Evolutionary conservation across 2,329 filamentous ascomycete genomes (phyloP), one percentile per base, ranked within the genome.

Genomic region (Bipolaris sorokiniana): DNA sequence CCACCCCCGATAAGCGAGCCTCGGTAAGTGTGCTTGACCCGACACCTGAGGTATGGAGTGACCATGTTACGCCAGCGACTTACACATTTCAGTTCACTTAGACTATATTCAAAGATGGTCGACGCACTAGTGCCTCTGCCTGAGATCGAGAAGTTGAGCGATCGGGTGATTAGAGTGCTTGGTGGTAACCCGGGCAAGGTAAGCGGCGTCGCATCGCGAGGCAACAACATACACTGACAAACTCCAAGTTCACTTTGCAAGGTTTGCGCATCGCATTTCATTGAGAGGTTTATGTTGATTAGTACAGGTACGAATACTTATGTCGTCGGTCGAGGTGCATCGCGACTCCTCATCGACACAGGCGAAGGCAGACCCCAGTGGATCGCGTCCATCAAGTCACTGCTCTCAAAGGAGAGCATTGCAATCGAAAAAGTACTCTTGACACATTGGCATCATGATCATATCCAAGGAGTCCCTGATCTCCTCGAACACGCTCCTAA

Each of bases 361-460:
- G 95, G 90, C 47, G 89, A 97, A 76, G 95, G 94, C 45, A 85
- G 82, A 56, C 85, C 88, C 2, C 82, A 84, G 33, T 99, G 94
- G 94, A 82, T 86, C 40, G 76, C 82, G 0, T 83, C 85, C 0
- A 78, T 99, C 34, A 84, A 85, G 62, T 78, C 81, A 3, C 85
- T 88, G 0, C 82, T 98, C 2, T 75, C 81, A 6, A 78, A 86
- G 22, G 90, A 96, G 73, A 83, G 87, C 22, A 89, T 89, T 18
- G 84, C 81, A 0, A 80, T 98, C 22, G 81, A 86, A n/a, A 80
- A 82, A 16, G 87, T 88, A 0, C 81, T 99, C 20, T 81, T 99
- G 47, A 96, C 93, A 0, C 95, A 99, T 76, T 96, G 93, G 92
- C 95, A 99, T 72, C 84, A 80, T 40, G 95, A 99, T 71, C 95